phyloP scores from a whole-genome alignment of 2,329 filamentous ascomycete species.

The Pseudocercospora musae region DNA sequence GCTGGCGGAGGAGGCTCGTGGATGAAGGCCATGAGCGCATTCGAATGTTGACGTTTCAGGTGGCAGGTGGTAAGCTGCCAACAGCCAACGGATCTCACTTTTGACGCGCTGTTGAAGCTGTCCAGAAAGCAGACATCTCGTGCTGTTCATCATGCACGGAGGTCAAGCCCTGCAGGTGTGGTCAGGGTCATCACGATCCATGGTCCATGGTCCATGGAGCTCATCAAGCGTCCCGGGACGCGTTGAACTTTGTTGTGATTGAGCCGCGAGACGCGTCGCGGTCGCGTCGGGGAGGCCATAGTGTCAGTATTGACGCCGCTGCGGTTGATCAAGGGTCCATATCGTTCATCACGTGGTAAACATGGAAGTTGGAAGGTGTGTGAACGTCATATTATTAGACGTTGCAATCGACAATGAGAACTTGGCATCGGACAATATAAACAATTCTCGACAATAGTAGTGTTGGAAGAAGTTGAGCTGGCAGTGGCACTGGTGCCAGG shows the following conservation, averaged over 20 bases:
- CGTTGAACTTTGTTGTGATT: conserved; percentile 3
- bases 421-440: not conserved
- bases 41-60: not conserved
- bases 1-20: not conserved
- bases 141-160: not conserved
- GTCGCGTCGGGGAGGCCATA: not conserved
- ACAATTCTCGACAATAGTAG: not conserved
- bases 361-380: not conserved
- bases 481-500: not conserved
- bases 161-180: not conserved
- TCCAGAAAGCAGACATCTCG: not conserved
- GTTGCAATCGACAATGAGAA: not conserved
- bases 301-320: not conserved
- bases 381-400: not conserved
- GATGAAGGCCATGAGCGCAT: not conserved
- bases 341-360: not conserved
- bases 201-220: too few species aligned
- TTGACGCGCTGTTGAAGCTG: not conserved
- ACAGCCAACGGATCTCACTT: not conserved
- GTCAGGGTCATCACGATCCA: not conserved
- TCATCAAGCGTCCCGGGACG: not conserved
- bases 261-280: not conserved
- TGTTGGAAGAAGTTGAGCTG: not conserved
- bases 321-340: not conserved
- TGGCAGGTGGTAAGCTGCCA: not conserved